Base-by-base conservation (phyloP, 164 flowering plant genomes). In the Santalum album region DNA sequence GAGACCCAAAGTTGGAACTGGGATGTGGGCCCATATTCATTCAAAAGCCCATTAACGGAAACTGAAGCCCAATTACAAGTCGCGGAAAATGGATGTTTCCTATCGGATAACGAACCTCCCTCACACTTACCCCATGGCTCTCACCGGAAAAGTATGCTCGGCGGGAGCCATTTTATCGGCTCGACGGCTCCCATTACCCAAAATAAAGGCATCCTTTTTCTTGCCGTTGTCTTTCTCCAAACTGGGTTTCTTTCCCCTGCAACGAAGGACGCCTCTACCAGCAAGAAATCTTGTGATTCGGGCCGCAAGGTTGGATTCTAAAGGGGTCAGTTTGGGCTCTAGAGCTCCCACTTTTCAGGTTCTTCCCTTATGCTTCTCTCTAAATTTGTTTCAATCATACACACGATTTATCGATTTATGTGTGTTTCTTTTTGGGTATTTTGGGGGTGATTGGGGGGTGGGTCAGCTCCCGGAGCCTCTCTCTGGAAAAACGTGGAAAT, bases 341-440 rank as follows among this genome's bases (percentile, higher is more conserved):
- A 69, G 85, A 62, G 79, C 97, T 46, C 97, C 97, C 3, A 55
- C 76, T 57, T 90, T 90, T 54, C 63, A 89, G 91, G 97, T 88
- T 14, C 4, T 35, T 9, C 15, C 45, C 51, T 49, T 12, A 51
- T 25, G 25, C 62, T 24, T 29, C 4, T 36, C 12, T 12, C 15
- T 1, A 36, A 36, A 1, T 36, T 18, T 54, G 14, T 29, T 48
- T 54, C n/a, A 16, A 29, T 29, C 10, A 29, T 29, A 5, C 10
- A 29, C 10, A 29, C 10, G 10, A 5, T 4, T 29, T 5, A 4
- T 10, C 42, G 15, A 38, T 2, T 12, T 46, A 22, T 59, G 21
- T n/a, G n/a, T 42, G 14, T 47, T 16, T 34, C 29, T 63, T 15
- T 18, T 49, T 49, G 17, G n/a, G 15, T 44, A 10, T 39, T 19